Base-by-base conservation (phyloP, 2,329 filamentous ascomycete species). In the Fusarium equiseti region DNA sequence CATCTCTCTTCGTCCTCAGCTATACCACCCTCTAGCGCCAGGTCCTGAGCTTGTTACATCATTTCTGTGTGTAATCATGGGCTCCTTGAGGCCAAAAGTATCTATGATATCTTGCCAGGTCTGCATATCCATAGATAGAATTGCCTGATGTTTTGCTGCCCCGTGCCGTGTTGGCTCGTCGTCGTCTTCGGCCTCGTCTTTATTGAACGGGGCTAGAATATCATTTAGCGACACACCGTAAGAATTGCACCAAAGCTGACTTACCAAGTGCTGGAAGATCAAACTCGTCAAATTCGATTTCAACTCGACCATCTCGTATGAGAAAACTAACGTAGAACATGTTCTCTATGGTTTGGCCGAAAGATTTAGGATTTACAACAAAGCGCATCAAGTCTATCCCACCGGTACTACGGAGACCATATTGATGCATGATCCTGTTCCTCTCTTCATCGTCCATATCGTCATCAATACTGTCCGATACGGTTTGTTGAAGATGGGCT, bases 301-400 rank as follows among this genome's bases (percentile, higher is more conserved):
- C 89, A 8, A 94, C 88, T 64, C 88, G 89, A 13, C 94, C 94
- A 80, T 99, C 96, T 62, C 93, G 90, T 64, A 98, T 94, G 66
- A 99, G 83, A 77, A 99, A 99, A 78, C 93, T 97, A 73, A 97
- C 89, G 78, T 98, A 98, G 80, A 99, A 99, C 75, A 99, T 85
- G 75, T 99, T 99, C 79, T 99, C 96, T 9, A 99, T 90, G 0
- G 94, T 97, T 80, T 99, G 96, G 0, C 93, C 93, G 75, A 98
- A 99, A 1, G 94, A 97, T 42, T 84, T 84, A 1, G 96, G 96
- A 74, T 99, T 97, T 70, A 98, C 88, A 43, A 94, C 93, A 73
- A 98, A 98, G 55, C 92, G 90, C 79, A 98, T 91, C 15, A 98
- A 81, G 52, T 92, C 89, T 6, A 97, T 88, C 18, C 93, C 92